Conservation (phyloP, 2,329 filamentous ascomycete species). For the Aschersonia sp. region DNA sequence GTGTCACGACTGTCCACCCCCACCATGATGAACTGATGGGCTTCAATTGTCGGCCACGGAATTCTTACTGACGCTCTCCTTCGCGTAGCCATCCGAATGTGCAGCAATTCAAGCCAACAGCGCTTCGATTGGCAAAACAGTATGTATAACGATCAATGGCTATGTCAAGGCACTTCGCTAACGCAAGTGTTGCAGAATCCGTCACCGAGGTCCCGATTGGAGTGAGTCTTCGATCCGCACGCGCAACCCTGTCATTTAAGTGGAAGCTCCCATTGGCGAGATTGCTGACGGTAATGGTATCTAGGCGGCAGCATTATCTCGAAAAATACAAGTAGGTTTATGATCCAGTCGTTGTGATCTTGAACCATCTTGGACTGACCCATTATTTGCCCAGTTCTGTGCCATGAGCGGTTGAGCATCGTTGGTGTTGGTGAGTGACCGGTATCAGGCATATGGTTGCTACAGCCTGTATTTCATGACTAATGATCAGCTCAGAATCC, state of each 20-base stretch:
- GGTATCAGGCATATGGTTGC: not conserved
- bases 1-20: conserved; percentile 9
- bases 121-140: conserved; percentile 88
- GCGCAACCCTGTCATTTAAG: not conserved
- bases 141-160: conserved; percentile 34
- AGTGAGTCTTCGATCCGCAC: conserved; percentile 45
- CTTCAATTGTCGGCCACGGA: not conserved
- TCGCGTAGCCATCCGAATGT: conserved; percentile 69
- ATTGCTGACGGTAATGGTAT: conserved; percentile 1
- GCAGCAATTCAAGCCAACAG: conserved; percentile 89
- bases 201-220: conserved; percentile 97
- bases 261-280: not conserved
- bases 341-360: not conserved
- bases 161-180: conserved; percentile 2
- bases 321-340: conserved; percentile 73
- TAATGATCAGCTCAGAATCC: conserved; percentile 46
- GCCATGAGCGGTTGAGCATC: conserved; percentile 94
- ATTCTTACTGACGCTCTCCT: conserved; percentile 5
- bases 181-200: conserved; percentile 43
- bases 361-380: not conserved
- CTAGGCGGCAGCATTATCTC: conserved; percentile 75
- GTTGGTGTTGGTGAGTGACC: conserved; percentile 72
- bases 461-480: not conserved
- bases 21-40: conserved; percentile 10
- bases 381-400: conserved; percentile 50